Base-by-base conservation (phyloP, 495 filamentous ascomycete genomes). In the Daldinia decipiens region DNA sequence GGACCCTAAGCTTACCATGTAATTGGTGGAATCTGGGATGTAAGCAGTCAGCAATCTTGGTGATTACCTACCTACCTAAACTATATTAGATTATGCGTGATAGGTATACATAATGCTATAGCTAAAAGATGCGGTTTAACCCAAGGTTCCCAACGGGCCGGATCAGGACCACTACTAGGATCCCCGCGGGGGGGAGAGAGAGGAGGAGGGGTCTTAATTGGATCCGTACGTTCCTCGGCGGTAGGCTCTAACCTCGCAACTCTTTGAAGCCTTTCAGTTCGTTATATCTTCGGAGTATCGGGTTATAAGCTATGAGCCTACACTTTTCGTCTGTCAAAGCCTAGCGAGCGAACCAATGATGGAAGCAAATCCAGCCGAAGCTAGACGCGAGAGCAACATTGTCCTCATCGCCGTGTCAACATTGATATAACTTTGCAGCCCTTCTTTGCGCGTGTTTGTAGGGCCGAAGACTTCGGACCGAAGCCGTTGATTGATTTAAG, bases 391-490 rank as follows among this genome's bases (percentile, higher is more conserved):
- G 8, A 36, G 15, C 27, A 59, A 45, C 34, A 26, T 40, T 17
- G 34, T n/a, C 34, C 40, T 27, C 54, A 34, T 52, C 19, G 32
- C 15, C 54, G 1, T 19, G 26, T 45, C 7, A 11, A 38, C 21
- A n/a, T 62, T 3, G 15, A 17, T 19, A 19, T 15, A 24, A 55
- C n/a, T n/a, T 38, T 29, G 3, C 55, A 17, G 29, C 21, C 31
- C 39, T 34, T 40, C 47, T 31, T 52, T 31, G 38, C 56, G 43
- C 15, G 3, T 36, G 3, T 26, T 55, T 57, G 52, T 67, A 72
- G 69, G 64, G 7, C 69, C 69, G 69, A 72, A 60, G 59, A 15
- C 47, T 67, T 72, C 69, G 69, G 69, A 34, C 69, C 69, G 69
- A 72, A 64, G 40, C 9, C 21, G 34, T 43, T 43, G 56, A 50